These are phyloP conservation scores for Pinus tabuliformis DNA, from an alignment of 75 land plant genomes.

Conservation along the genomic window DNA sequence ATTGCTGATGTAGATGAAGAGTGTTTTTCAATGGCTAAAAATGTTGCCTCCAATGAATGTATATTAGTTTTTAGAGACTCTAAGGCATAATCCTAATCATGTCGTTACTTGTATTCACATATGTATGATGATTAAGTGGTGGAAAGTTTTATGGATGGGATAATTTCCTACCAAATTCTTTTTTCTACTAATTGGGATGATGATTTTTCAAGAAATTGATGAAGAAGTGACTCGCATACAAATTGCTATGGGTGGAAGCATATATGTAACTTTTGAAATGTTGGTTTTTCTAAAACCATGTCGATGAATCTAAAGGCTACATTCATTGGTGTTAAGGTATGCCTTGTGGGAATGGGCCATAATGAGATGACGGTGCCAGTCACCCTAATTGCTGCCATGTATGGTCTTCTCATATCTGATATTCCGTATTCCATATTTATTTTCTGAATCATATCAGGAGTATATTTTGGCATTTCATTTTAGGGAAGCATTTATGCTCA, in stretches of 20 bases:
- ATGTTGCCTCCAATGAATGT: slow-evolving; percentile 63
- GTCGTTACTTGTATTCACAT: neutral
- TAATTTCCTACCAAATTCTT: too few relatives aligned
- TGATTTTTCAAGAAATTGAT: slow-evolving; percentile 10
- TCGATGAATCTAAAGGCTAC: slow-evolving; percentile 74
- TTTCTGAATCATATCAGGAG: too few relatives aligned
- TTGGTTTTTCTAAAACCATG: slow-evolving; percentile 82
- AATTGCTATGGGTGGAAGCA: slow-evolving; percentile 50
- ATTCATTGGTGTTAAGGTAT: slow-evolving; percentile 78
- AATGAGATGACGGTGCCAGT: slow-evolving; percentile 77
- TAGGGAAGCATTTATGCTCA: too few relatives aligned
- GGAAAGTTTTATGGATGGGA: neutral
- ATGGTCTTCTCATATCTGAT: too few relatives aligned
- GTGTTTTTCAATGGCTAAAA: slow-evolving; percentile 69
- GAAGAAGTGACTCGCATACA: slow-evolving; percentile 54
- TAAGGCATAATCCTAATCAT: neutral
- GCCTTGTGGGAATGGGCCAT: slow-evolving; percentile 89
- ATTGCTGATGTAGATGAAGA: slow-evolving; percentile 71
- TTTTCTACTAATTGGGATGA: neutral
- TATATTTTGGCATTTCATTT: too few relatives aligned
- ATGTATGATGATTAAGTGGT: neutral
- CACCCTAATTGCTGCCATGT: slow-evolving; percentile 56
- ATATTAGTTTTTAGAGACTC: slow-evolving; percentile 54
- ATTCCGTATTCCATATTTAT: too few relatives aligned
- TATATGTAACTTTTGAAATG: slow-evolving; percentile 84